A percentile compares a stretch with the other conserved stretches of the same genome.
Conservation (phyloP, 176 grass and related monocot species). For the Alopecurus myosuroides region DNA sequence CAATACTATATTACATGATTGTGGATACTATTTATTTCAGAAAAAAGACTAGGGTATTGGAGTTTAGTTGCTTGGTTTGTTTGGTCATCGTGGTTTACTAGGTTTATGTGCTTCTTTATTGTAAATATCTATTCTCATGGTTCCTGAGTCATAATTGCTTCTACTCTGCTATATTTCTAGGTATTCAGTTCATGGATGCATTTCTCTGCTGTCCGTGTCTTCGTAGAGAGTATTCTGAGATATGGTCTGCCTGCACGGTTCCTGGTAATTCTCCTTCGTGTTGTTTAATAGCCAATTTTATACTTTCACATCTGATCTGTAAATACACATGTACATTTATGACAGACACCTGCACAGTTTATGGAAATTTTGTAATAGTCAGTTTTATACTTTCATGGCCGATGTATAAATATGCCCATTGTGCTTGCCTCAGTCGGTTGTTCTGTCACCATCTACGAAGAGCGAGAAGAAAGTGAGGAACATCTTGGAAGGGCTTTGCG, state of each 20-base stretch:
- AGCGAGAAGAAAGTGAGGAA: conserved; percentile 88
- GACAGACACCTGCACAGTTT: conserved; percentile 20
- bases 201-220: conserved; percentile 83
- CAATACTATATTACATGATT: not conserved
- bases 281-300: not conserved
- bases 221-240: conserved; percentile 98
- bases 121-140: not conserved
- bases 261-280: conserved; percentile 41
- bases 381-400: not conserved
- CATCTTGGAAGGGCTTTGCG: conserved; percentile 67
- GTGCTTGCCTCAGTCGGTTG: conserved; percentile 55
- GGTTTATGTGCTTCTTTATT: not conserved
- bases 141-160: not conserved
- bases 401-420: not conserved
- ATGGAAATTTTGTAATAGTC: not conserved
- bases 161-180: conserved; percentile 20
- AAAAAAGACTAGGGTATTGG: not conserved
- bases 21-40: not conserved
- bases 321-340: conserved; percentile 4
- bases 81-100: not conserved
- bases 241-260: conserved; percentile 85
- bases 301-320: conserved; percentile 6
- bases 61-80: not conserved
- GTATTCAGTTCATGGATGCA: conserved; percentile 99
- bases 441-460: conserved; percentile 72